These are phyloP conservation scores for Trypanosoma boissoni DNA, from an alignment of 208 protist species.

Conservation along the genomic window DNA sequence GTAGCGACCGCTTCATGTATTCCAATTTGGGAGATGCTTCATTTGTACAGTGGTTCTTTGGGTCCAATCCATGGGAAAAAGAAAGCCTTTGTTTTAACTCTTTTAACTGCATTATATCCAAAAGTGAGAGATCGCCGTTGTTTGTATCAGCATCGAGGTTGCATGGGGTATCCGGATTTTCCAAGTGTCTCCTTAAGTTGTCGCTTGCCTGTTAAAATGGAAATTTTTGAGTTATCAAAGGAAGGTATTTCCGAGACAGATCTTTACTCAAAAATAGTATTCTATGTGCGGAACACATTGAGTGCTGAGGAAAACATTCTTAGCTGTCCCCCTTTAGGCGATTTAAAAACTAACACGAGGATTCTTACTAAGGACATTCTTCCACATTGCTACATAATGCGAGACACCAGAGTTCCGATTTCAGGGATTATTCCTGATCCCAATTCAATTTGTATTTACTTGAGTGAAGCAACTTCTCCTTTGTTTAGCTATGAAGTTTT, in stretches of 20 bases:
- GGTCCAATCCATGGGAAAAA: constrained; percentile 5
- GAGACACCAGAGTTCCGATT: not conserved
- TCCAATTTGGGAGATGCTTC: constrained; percentile 76
- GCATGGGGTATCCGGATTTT: constrained; percentile 19
- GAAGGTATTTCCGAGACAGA: not conserved
- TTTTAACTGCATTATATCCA: constrained; percentile 62
- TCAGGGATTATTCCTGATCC: not conserved
- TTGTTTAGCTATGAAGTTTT: constrained; percentile 21
- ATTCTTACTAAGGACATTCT: constrained; percentile 21
- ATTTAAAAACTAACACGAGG: constrained; percentile 9
- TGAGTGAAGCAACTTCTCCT: constrained; percentile 3
- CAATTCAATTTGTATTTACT: constrained; percentile 8
- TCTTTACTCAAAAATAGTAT: constrained; percentile 17
- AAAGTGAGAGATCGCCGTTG: constrained; percentile 77
- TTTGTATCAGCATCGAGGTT: constrained; percentile 58
- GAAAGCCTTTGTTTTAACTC: constrained; percentile 45
- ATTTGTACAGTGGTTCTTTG: constrained; percentile 45
- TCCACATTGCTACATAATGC: constrained; percentile 18
- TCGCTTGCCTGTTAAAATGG: constrained; percentile 21
- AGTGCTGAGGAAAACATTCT: constrained; percentile 21
- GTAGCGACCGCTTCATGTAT: constrained; percentile 75
- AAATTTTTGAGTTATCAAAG: constrained; percentile 14
- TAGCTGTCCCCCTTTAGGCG: not conserved
- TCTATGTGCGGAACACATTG: constrained; percentile 30
- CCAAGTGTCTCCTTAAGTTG: constrained; percentile 24